These are phyloP conservation scores for Rhynchospora breviuscula DNA, from an alignment of 176 grass and related monocot species.

Conservation along the genomic window DNA sequence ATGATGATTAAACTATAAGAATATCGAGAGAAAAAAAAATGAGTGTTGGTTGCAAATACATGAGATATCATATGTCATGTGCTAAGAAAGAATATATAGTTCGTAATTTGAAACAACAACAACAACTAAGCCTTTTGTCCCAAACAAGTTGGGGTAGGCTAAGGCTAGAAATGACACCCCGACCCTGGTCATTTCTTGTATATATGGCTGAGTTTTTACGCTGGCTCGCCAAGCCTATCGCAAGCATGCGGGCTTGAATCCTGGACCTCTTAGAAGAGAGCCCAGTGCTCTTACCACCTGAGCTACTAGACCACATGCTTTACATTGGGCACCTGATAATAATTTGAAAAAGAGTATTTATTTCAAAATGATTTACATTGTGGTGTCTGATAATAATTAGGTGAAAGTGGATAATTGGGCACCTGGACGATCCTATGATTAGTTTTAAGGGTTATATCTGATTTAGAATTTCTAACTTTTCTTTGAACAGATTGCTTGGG, in stretches of 20 bases:
- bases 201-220: too few species aligned
- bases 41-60: not conserved
- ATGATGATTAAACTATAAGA: not conserved
- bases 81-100: not conserved
- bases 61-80: not conserved
- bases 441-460: not conserved
- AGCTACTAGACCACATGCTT: too few species aligned
- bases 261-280: too few species aligned
- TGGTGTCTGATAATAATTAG: not conserved
- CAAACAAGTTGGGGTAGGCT: too few species aligned
- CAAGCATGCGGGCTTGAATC: too few species aligned
- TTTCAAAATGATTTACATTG: not conserved
- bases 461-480: not conserved
- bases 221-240: too few species aligned
- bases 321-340: too few species aligned
- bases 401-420: not conserved
- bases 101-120: not conserved
- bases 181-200: too few species aligned
- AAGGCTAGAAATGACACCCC: too few species aligned
- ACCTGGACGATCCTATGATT: not conserved
- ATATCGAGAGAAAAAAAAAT: not conserved
- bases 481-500: slow-evolving; percentile 37
- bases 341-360: not conserved
- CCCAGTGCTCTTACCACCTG: too few species aligned
- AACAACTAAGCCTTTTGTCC: too few species aligned